phyloP scores from a whole-genome alignment of 345 rosid genomes.

The Citrus mangshanensis region DNA sequence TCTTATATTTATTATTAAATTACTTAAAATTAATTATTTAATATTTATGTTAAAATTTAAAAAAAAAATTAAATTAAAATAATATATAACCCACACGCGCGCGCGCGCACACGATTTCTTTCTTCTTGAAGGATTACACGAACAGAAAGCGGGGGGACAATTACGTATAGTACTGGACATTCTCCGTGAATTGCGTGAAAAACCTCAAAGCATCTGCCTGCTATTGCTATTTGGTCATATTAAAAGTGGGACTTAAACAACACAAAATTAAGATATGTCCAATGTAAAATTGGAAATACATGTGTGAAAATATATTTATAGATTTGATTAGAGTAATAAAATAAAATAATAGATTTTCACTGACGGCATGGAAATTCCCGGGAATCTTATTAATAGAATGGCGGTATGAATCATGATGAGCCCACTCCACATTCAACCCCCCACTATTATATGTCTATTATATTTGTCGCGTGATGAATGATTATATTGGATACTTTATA shows the following conservation, averaged over 20 bases:
- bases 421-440: background rate
- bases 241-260: too few relatives aligned
- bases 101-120: background rate
- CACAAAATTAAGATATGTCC: too few relatives aligned
- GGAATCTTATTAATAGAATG: background rate
- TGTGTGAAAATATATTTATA: background rate
- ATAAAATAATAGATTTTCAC: background rate
- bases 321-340: background rate
- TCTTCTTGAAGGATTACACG: background rate
- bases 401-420: background rate
- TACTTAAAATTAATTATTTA: too few relatives aligned
- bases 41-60: too few relatives aligned
- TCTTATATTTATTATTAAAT: too few relatives aligned
- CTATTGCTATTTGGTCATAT: background rate
- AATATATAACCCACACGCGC: too few relatives aligned
- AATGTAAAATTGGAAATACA: background rate
- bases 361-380: background rate
- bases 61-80: too few relatives aligned
- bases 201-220: background rate
- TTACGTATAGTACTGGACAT: background rate
- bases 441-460: background rate
- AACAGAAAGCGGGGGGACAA: background rate
- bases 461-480: background rate
- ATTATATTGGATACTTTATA: background rate
- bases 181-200: conserved; percentile 4